phyloP scores from a whole-genome alignment of 202 grass and related monocot species.

The Setaria italica region DNA sequence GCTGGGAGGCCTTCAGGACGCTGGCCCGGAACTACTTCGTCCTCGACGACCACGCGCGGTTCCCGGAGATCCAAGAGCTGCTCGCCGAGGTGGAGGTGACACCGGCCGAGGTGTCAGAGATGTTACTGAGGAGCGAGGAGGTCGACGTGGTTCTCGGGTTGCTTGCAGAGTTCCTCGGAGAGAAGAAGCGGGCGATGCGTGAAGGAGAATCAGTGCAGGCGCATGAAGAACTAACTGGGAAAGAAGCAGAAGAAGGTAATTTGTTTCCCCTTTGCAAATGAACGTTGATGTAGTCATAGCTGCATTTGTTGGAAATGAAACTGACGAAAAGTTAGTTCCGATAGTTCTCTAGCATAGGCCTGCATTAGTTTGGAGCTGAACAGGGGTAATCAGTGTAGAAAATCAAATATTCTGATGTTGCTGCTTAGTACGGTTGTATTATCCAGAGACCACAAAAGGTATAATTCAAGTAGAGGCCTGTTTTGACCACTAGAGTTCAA shows the following conservation, averaged over 20 bases:
- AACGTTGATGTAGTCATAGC: background rate
- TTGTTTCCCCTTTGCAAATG: too few relatives aligned
- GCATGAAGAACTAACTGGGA: background rate
- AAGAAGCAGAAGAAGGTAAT: background rate
- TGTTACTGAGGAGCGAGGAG: constrained; percentile 53
- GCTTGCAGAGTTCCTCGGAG: constrained; percentile 39
- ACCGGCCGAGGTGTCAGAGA: constrained; percentile 48
- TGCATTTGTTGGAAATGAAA: background rate
- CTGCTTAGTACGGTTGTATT: background rate
- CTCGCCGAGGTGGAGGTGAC: constrained; percentile 50
- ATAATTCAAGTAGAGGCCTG: background rate
- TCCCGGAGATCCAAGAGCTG: constrained; percentile 43
- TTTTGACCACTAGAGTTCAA: background rate
- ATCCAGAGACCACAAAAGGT: background rate
- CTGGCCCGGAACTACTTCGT: constrained; percentile 43
- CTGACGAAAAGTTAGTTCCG: background rate
- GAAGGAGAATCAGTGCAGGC: background rate
- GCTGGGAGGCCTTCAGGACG: constrained; percentile 47
- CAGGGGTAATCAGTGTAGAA: background rate
- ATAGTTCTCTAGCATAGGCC: background rate
- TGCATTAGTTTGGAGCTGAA: background rate
- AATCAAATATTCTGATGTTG: background rate
- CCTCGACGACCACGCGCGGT: constrained; percentile 37
- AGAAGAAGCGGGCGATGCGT: constrained; percentile 2
- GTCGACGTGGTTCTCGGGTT: constrained; percentile 35